phyloP scores from a whole-genome alignment of 345 rosid genomes.

The Clausena lansium region DNA sequence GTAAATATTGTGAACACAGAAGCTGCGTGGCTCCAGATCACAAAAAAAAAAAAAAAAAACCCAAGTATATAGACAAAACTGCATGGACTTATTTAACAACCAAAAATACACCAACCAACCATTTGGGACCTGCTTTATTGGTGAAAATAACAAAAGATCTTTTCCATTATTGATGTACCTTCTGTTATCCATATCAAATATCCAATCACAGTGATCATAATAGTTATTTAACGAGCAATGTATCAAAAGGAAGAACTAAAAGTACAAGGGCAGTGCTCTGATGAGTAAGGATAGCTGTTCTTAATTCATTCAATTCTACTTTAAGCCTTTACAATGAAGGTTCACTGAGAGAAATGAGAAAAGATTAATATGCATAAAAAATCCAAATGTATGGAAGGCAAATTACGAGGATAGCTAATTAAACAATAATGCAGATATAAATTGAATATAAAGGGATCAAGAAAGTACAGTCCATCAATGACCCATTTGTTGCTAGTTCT shows the following conservation, averaged over 20 bases:
- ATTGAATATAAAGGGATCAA: constrained; percentile 24
- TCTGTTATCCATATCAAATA: not conserved
- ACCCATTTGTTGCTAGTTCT: constrained; percentile 68
- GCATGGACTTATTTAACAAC: not conserved
- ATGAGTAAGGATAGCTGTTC: not conserved
- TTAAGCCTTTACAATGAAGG: no score
- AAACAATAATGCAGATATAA: constrained; percentile 2
- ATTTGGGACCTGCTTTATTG: not conserved
- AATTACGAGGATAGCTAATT: not conserved
- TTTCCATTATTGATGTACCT: not conserved
- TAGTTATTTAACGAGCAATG: not conserved
- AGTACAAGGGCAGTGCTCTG: not conserved
- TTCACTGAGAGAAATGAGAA: not conserved
- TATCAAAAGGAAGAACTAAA: not conserved
- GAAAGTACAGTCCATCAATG: constrained; percentile 93
- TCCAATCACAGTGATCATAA: not conserved
- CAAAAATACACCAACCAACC: not conserved
- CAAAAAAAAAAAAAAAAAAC: not conserved
- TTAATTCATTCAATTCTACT: not conserved
- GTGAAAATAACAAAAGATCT: constrained; percentile 1
- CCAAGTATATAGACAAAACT: not conserved
- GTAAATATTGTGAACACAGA: constrained; percentile 8
- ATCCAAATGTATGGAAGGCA: not conserved
- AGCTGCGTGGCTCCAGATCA: not conserved
- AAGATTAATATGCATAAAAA: not conserved